Evolutionary conservation across 1,139 yeast genomes (phyloP).

Genomic region (Yamadazyma buinensis): DNA sequence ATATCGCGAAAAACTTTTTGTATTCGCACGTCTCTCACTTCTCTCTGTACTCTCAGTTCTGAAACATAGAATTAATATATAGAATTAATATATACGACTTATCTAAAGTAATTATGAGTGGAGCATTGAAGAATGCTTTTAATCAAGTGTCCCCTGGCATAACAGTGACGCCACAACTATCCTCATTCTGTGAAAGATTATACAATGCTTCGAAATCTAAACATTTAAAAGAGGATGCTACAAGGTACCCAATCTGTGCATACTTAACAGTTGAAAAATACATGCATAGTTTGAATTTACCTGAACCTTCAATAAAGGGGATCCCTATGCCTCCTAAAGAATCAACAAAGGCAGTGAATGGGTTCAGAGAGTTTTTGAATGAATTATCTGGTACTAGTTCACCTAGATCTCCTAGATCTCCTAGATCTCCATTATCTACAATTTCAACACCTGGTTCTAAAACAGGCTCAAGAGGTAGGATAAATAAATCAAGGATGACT

Average conservation of each 20-base stretch:
- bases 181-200: slow-evolving; percentile 46
- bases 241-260: slow-evolving; percentile 65
- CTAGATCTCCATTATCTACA: slow-evolving; percentile 1
- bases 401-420: no score
- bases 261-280: slow-evolving; percentile 54
- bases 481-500: slow-evolving; percentile 1
- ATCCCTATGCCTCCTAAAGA: slow-evolving; percentile 58
- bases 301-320: slow-evolving; percentile 43
- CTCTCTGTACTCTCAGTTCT: no score
- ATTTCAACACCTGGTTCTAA: slow-evolving; percentile 1
- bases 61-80: no score
- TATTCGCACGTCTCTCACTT: no score
- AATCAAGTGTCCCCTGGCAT: slow-evolving; percentile 50
- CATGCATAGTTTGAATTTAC: slow-evolving; percentile 36
- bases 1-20: no score
- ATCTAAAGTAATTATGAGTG: no score
- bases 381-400: slow-evolving; percentile 10
- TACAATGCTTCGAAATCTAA: slow-evolving; percentile 51
- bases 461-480: slow-evolving; percentile 1
- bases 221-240: slow-evolving; percentile 52
- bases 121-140: slow-evolving; percentile 9
- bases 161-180: slow-evolving; percentile 44
- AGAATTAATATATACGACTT: no score
- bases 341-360: slow-evolving; percentile 36
- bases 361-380: slow-evolving; percentile 37